Evolutionary conservation across 257 asterid species (phyloP), one percentile per base, ranked within the genome.

Genomic region (Apocynum venetum): DNA sequence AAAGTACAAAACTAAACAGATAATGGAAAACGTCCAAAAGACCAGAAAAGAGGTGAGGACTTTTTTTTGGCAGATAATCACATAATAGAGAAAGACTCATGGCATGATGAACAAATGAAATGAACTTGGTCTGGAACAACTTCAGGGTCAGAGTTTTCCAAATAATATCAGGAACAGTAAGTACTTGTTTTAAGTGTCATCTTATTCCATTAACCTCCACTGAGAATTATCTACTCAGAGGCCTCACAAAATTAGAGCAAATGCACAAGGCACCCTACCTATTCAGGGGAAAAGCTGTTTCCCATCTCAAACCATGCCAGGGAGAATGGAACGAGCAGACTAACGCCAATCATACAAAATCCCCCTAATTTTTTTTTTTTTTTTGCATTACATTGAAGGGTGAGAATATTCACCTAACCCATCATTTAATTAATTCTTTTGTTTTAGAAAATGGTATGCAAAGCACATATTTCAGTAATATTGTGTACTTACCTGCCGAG

Each of bases 401-500:
- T 15, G 46, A 65, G 71, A 46, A 13, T 71, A 57, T 14, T 69
- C 51, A 25, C 1, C 38, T 36, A 11, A 17, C 52, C 41, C 6
- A 70, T n/a, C 71, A 76, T 66, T 66, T 2, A 77, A 25, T 25
- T 25, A 25, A 25, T 25, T 25, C 31, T 25, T 25, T 25, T 25
- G 31, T 25, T 25, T 25, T 25, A 25, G 31, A 25, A 40, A 55
- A 12, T 15, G n/a, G 48, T 4, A 67, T 10, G 36, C 47, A 66
- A 13, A 15, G 41, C 41, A 76, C 15, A 49, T 78, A 6, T 77
- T 17, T 25, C 17, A 10, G 31, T 75, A 1, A 80, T 75, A 73
- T 61, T 53, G 73, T 82, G 59, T 43, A 75, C 60, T 86, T 84
- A 96, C 99, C 96, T 96, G 97, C 53, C 97, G 93, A 75, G 91